phyloP scores from a whole-genome alignment of 148 eudicot species.

The Vaccinium macrocarpon region DNA sequence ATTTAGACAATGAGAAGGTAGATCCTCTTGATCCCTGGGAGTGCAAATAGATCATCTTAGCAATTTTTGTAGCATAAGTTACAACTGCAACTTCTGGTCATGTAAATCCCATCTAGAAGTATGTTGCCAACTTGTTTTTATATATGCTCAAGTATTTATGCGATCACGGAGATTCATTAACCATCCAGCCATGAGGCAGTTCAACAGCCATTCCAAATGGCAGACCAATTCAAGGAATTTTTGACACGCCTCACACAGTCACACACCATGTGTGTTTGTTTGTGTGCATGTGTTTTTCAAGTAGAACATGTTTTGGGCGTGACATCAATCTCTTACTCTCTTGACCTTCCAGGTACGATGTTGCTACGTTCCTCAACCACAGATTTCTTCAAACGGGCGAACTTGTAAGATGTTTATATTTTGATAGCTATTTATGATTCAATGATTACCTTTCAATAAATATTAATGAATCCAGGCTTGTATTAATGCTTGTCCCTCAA shows the following conservation, averaged over 20 bases:
- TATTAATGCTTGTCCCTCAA: neutral
- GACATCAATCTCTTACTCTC: neutral
- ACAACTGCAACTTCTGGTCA: too few species aligned
- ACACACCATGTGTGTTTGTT: neutral
- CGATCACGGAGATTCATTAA: neutral
- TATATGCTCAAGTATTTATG: neutral
- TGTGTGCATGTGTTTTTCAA: neutral
- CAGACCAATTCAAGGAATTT: neutral
- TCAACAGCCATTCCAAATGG: neutral
- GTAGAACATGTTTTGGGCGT: neutral
- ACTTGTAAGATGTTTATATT: conserved; percentile 54
- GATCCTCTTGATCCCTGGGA: too few species aligned
- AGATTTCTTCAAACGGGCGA: conserved; percentile 56
- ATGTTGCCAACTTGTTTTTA: neutral
- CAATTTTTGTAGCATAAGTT: neutral
- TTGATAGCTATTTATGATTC: neutral
- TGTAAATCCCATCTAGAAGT: too few species aligned
- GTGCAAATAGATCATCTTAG: neutral
- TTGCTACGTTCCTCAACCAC: conserved; percentile 65
- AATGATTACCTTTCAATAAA: neutral
- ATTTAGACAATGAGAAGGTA: too few species aligned
- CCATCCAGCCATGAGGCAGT: neutral
- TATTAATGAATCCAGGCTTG: neutral
- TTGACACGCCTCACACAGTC: neutral
- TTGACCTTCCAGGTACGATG: conserved; percentile 74